phyloP scores from a whole-genome alignment of 768 basidiomycete species.

The Suillus bovinus region DNA sequence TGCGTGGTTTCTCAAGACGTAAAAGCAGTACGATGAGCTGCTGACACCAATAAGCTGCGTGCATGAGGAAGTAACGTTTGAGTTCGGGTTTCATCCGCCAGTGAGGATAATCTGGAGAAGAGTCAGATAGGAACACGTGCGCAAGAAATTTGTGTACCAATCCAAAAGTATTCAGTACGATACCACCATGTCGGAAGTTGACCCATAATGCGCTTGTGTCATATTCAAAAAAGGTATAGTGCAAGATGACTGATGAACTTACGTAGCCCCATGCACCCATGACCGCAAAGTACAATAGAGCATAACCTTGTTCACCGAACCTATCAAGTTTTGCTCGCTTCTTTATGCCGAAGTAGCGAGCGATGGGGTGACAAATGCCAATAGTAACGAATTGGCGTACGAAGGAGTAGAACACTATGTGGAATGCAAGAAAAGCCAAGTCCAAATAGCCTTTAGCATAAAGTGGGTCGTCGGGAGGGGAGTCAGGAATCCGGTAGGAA shows the following conservation, averaged over 20 bases:
- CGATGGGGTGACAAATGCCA: constrained; percentile 66
- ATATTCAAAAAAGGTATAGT: not conserved
- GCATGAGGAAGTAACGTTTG: constrained; percentile 93
- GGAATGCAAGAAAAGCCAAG: constrained; percentile 74
- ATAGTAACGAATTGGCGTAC: constrained; percentile 74
- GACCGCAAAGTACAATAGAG: constrained; percentile 72
- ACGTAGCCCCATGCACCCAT: constrained; percentile 81
- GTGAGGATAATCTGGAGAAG: constrained; percentile 72
- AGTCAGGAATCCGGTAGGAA: constrained; percentile 58
- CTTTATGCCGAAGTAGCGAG: constrained; percentile 68
- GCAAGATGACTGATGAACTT: constrained; percentile 32
- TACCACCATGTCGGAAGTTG: constrained; percentile 86
- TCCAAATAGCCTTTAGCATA: constrained; percentile 79
- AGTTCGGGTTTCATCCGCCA: constrained; percentile 84
- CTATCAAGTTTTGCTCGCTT: constrained; percentile 68
- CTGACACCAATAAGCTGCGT: constrained; percentile 92
- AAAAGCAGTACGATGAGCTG: constrained; percentile 85
- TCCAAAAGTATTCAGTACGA: constrained; percentile 82
- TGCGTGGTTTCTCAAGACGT: constrained; percentile 90
- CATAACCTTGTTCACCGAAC: constrained; percentile 93
- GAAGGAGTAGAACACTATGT: constrained; percentile 89
- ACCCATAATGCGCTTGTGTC: constrained; percentile 73
- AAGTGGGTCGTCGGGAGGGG: constrained; percentile 53
- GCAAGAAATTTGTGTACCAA: constrained; percentile 42
- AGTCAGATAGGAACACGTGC: not conserved